Evolutionary conservation across 129 eudicot genomes (phyloP), one percentile per base, ranked within the genome.

Genomic region (Escallonia rubra): DNA sequence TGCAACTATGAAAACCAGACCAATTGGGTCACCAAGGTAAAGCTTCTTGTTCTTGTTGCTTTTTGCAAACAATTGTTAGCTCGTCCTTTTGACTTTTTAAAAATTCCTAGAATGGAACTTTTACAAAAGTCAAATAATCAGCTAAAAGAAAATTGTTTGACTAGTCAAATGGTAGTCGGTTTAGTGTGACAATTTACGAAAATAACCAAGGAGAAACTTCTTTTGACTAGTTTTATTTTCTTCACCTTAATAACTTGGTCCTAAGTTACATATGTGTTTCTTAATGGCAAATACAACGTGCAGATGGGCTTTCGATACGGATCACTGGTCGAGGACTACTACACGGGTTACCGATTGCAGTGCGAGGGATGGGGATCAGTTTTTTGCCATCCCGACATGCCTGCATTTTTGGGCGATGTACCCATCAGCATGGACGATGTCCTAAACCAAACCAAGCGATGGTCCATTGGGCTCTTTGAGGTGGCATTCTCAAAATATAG

Each of bases 331-430:
- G 98, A 93, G 84, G 98, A 93, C 69, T 93, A 72, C 61, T 84
- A 57, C 62, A 88, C 96, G 0, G 96, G 98, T 47, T 89, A 79
- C 47, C 64, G 73, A 42, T 43, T 93, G 23, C 87, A 83, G 3
- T 86, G 98, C 44, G 85, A 89, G 68, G 98, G 98, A 51, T 93
- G 98, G 96, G 72, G 66, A 71, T 78, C 95, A 2, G 39, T 84
- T 40, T 93, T 75, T 68, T 93, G 92, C 70, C 66, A 86, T 65
- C 95, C 96, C 3, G 65, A 71, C 42, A 87, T 88, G 73, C 77
- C 96, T 0, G 96, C 98, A 6, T 89, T 93, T 79, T 73, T 86
- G 59, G 85, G 88, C 0, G 95, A 93, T 64, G 61, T 78, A 10
- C 98, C 98, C 2, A 84, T 86, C 41, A 65, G 87, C 42, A 83